These are phyloP conservation scores for Ambrosia artemisiifolia DNA, from an alignment of 129 eudicot genomes.

Conservation along the genomic window DNA sequence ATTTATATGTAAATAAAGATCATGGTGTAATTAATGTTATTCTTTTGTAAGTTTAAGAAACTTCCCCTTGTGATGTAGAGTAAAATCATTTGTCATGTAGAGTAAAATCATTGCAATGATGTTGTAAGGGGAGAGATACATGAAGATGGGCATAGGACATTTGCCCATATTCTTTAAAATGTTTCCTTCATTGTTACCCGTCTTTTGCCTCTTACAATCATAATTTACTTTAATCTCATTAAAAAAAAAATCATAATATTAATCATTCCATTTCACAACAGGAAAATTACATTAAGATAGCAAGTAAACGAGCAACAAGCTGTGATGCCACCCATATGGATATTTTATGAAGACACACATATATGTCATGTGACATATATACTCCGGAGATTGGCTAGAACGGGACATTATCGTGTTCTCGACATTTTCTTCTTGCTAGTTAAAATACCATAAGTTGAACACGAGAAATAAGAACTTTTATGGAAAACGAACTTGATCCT, in stretches of 20 bases:
- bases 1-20: not conserved
- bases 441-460: not conserved
- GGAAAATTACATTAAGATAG: too few relatives aligned
- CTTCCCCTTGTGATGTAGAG: not conserved
- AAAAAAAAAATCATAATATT: too few relatives aligned
- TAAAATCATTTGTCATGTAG: not conserved
- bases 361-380: not conserved
- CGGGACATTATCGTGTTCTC: not conserved
- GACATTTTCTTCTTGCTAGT: not conserved
- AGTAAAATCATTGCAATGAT: not conserved
- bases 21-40: not conserved
- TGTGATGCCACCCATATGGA: too few relatives aligned
- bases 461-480: not conserved
- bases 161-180: slow-evolving; percentile 25
- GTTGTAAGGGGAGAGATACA: not conserved
- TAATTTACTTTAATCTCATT: not conserved
- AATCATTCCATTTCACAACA: too few relatives aligned
- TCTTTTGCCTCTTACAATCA: slow-evolving; percentile 14
- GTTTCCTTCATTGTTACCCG: slow-evolving; percentile 27
- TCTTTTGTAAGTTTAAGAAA: not conserved
- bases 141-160: slow-evolving; percentile 24
- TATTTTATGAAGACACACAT: not conserved
- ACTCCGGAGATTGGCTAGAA: too few relatives aligned
- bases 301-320: too few relatives aligned
- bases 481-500: not conserved